A percentile compares a stretch with the other conserved stretches of the same genome.
Conservation (phyloP, 805 yeast genomes). For the Pichia nanzhaoensis region DNA sequence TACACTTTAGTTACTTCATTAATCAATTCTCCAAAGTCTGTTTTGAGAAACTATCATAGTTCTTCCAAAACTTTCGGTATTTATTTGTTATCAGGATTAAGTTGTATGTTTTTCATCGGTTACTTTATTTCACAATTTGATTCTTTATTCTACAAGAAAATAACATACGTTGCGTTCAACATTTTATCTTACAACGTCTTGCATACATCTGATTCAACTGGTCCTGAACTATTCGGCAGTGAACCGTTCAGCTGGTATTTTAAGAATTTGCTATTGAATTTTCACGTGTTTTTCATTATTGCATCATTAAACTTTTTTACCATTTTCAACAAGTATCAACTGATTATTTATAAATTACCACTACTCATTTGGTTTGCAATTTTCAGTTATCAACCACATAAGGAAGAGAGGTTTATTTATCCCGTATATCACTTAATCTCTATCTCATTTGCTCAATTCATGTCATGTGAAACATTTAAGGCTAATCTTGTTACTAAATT, state of each 20-base stretch:
- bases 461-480: conserved; percentile 29
- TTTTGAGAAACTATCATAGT: conserved; percentile 9
- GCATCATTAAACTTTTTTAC: conserved; percentile 34
- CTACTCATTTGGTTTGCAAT: conserved; percentile 58
- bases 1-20: conserved; percentile 25
- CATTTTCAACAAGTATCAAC: conserved; percentile 7
- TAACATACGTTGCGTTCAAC: conserved; percentile 70
- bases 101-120: conserved; percentile 16
- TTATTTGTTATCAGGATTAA: conserved; percentile 16
- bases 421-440: conserved; percentile 72
- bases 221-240: conserved; percentile 86
- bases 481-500: conserved; percentile 5
- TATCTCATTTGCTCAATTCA: conserved; percentile 46
- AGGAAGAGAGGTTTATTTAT: conserved; percentile 86
- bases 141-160: conserved; percentile 51
- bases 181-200: conserved; percentile 79
- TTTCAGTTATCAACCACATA: conserved; percentile 76
- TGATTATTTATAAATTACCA: conserved; percentile 21
- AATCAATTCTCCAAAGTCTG: conserved; percentile 3
- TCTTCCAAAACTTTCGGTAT: conserved; percentile 9
- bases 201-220: conserved; percentile 57
- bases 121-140: conserved; percentile 39
- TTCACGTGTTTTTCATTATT: conserved; percentile 47
- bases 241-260: conserved; percentile 74
- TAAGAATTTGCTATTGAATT: conserved; percentile 64